Evolutionary conservation across 805 yeast species (phyloP).

Genomic region (Lachancea dasiensis): DNA sequence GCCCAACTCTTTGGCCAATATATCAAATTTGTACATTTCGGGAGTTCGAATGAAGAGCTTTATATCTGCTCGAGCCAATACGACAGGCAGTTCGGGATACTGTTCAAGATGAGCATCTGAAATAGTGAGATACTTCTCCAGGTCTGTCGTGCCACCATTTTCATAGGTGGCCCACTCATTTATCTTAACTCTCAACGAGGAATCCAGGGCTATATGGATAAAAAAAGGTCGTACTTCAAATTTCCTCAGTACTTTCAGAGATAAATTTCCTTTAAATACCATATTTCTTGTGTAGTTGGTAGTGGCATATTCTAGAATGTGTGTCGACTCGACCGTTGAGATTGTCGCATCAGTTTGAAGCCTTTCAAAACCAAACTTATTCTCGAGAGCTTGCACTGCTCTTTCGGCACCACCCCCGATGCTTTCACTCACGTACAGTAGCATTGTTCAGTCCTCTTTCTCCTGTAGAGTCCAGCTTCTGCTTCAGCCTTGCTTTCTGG

Average conservation of each 20-base stretch:
- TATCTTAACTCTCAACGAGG: slow-evolving; percentile 50
- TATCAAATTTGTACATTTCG: slow-evolving; percentile 1
- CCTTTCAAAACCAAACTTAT: neutral
- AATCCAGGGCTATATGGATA: slow-evolving; percentile 70
- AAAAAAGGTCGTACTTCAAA: slow-evolving; percentile 74
- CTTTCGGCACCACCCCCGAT: slow-evolving; percentile 4
- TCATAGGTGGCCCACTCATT: neutral
- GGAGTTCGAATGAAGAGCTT: slow-evolving; percentile 5
- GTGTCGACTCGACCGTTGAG: neutral
- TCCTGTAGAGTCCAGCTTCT: too few species aligned
- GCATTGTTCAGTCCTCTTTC: too few species aligned
- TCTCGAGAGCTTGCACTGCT: neutral
- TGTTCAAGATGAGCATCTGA: slow-evolving; percentile 1
- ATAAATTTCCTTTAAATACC: slow-evolving; percentile 50
- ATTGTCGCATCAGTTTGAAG: neutral
- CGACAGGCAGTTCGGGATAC: slow-evolving; percentile 4
- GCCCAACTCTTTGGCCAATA: slow-evolving; percentile 3
- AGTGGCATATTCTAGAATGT: slow-evolving; percentile 45
- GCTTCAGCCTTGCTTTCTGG: too few species aligned
- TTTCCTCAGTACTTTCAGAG: slow-evolving; percentile 38
- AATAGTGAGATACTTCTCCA: slow-evolving; percentile 8
- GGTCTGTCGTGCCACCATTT: neutral
- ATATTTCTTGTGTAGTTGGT: slow-evolving; percentile 55
- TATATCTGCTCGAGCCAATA: slow-evolving; percentile 7
- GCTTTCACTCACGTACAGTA: slow-evolving; percentile 7